phyloP scores from a whole-genome alignment of 2,329 filamentous ascomycete genomes.

The Cryphonectria japonica region DNA sequence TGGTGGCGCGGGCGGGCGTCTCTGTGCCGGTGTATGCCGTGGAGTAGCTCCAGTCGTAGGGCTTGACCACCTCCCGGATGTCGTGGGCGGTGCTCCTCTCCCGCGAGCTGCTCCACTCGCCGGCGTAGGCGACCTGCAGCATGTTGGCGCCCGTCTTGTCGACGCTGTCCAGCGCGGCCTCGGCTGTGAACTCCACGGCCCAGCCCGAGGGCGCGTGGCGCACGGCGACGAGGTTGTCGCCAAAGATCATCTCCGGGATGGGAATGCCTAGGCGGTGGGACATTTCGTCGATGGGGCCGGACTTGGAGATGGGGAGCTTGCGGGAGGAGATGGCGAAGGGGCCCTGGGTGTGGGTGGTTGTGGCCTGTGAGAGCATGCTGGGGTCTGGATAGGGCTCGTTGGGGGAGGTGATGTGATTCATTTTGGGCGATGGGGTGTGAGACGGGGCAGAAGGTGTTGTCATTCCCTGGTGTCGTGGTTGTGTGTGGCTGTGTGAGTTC shows the following conservation, averaged over 20 bases:
- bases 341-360: conserved; percentile 60
- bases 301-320: conserved; percentile 94
- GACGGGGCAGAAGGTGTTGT: neutral
- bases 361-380: conserved; percentile 55
- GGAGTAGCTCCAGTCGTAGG: conserved; percentile 98
- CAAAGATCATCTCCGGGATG: conserved; percentile 98
- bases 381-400: conserved; percentile 61
- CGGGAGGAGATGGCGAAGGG: conserved; percentile 78
- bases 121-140: conserved; percentile 91
- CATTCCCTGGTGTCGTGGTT: neutral
- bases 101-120: conserved; percentile 72
- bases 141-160: conserved; percentile 92
- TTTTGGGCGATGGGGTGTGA: conserved; percentile 27
- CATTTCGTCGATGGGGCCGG: conserved; percentile 86
- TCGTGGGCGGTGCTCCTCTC: conserved; percentile 81
- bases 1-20: conserved; percentile 28
- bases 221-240: conserved; percentile 84
- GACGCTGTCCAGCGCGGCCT: conserved; percentile 84
- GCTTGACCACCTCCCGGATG: conserved; percentile 92
- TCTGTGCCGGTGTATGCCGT: conserved; percentile 80
- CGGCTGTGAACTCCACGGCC: conserved; percentile 80
- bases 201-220: conserved; percentile 76
- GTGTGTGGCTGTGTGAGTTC: neutral
- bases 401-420: conserved; percentile 46
- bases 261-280: conserved; percentile 78